Evolutionary conservation across 1,284 basidiomycete genomes (phyloP), one percentile per base, ranked within the genome.

Genomic region (Ganoderma sinense): DNA sequence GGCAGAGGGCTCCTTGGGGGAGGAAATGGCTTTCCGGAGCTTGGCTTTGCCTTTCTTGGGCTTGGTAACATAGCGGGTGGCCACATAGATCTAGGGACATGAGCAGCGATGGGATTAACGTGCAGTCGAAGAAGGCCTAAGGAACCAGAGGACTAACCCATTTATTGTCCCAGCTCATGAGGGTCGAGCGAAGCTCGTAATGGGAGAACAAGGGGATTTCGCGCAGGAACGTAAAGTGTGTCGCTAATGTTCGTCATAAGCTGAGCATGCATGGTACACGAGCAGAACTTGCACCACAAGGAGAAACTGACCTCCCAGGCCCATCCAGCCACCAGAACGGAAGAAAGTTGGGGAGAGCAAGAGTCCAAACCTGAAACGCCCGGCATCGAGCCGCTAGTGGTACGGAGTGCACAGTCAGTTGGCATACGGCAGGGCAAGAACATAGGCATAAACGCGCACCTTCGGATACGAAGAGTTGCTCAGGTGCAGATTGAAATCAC

Each of bases 121-220:
- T 62, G 23, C 26, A 41, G 26, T 20, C 39, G 16, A 56, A 31
- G 20, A 14, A 60, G 20, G 66, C 40, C 40, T 41, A 41, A 13
- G 16, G 40, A 41, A 48, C 62, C 33, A 62, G 26, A 13, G 59
- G 13, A 66, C 88, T 74, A 73, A 94, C 92, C 95, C 95, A 96
- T 88, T 97, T 97, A 63, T 91, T 84, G 70, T 95, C 95, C 94
- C 94, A 97, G 3, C 89, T 86, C 5, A 83, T 91, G 20, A 93
- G 80, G 40, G 80, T 84, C n/a, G 89, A 80, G 65, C 92, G 86
- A 43, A 96, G 87, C 79, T 94, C 89, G 75, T 94, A 97, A 8
- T 80, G 79, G 1, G 86, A 78, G 18, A 94, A 83, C 61, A 95
- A 89, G 0, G 94, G 90, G 56, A 97, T 95, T 82, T 97, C 95